phyloP scores from a whole-genome alignment of 495 filamentous ascomycete genomes.

The Trichocladium antarcticum region DNA sequence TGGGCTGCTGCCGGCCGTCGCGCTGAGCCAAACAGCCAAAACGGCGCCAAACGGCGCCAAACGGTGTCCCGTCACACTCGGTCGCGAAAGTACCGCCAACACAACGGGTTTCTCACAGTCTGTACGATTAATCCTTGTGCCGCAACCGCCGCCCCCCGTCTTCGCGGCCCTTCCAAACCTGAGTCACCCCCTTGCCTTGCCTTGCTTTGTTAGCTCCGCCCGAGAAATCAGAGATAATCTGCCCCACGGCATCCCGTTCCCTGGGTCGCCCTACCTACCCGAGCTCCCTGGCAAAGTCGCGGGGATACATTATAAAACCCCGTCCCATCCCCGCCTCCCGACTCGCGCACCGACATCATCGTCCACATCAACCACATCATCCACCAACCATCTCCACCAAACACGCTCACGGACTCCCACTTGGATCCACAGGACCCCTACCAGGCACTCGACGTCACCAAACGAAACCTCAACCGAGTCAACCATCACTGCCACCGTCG shows the following conservation, averaged over 20 bases:
- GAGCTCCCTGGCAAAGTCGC: too few relatives aligned
- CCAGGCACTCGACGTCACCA: constrained; percentile 2
- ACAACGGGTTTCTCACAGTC: too few relatives aligned
- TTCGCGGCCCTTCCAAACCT: constrained; percentile 8
- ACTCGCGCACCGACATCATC: constrained; percentile 1
- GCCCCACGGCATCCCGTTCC: constrained; percentile 26
- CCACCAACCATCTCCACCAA: constrained; percentile 3
- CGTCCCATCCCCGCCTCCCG: constrained; percentile 9
- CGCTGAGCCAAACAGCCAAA: too few relatives aligned
- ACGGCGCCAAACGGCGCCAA: background rate
- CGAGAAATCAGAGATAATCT: constrained; percentile 16
- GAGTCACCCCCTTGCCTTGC: background rate
- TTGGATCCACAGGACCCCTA: background rate
- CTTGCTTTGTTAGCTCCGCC: constrained; percentile 4
- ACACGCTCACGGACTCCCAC: background rate
- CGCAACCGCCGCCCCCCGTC: constrained; percentile 7
- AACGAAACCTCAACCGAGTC: background rate
- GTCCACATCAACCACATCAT: constrained; percentile 5
- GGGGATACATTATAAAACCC: too few relatives aligned
- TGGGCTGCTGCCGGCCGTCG: constrained; percentile 6
- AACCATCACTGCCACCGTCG: constrained; percentile 3
- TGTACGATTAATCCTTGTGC: background rate
- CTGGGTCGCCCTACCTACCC: constrained; percentile 19
- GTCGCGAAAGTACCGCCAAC: too few relatives aligned
- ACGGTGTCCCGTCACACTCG: background rate